Percentiles rank a stretch among this genome's conserved stretches.
phyloP scores from a whole-genome alignment of 306 rosid species.

The Quercus dentata region DNA sequence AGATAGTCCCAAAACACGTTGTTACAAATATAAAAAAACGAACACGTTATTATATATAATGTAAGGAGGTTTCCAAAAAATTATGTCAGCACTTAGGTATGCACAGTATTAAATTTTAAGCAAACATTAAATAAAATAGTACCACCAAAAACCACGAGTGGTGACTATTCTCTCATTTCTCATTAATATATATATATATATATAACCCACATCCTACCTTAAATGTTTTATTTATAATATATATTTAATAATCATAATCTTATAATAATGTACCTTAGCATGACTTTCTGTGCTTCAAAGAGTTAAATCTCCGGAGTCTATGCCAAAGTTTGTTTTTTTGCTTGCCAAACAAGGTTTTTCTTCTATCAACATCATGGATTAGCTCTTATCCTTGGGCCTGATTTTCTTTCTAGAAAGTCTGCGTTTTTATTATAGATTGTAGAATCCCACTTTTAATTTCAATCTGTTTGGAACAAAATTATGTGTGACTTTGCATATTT shows the following conservation, averaged over 20 bases:
- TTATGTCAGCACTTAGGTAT: not conserved
- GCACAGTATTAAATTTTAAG: not conserved
- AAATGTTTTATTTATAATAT: not conserved
- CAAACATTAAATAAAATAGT: not conserved
- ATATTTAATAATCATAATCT: not conserved
- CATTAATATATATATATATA: too few species aligned
- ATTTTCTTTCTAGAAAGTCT: constrained; percentile 45
- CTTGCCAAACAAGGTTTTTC: constrained; percentile 13
- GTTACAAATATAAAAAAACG: not conserved
- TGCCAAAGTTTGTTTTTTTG: not conserved
- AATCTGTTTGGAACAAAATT: not conserved
- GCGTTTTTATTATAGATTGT: constrained; percentile 5
- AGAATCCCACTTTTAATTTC: not conserved
- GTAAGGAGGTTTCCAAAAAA: not conserved
- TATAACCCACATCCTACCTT: not conserved
- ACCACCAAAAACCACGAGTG: not conserved
- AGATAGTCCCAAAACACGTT: too few species aligned
- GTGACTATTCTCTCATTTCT: too few species aligned
- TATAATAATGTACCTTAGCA: not conserved
- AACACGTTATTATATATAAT: not conserved
- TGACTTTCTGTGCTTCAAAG: not conserved
- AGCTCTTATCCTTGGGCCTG: not conserved
- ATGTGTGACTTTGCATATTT: not conserved
- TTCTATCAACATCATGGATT: not conserved
- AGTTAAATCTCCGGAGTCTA: not conserved